Evolutionary conservation across 1,284 basidiomycete genomes (phyloP), one percentile per base, ranked within the genome.

Genomic region (Moesziomyces parantarcticus): DNA sequence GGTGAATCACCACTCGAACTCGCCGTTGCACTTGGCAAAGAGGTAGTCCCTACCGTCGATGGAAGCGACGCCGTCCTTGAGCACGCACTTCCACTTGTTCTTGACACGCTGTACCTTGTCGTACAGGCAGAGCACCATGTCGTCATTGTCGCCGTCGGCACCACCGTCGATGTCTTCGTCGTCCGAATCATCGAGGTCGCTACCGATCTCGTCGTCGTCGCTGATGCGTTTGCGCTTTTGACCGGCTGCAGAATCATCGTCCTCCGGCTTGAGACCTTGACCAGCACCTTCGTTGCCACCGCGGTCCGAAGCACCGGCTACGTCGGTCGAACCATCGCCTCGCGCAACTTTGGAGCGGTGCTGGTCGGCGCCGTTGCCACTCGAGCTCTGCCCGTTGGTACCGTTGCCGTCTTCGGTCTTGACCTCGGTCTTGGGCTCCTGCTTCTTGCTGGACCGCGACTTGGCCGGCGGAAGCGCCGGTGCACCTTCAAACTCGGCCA

Each of bases 1-100:
- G 36, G 21, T 18, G 34, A 13, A 42, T 42, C 51, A 78, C 76
- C 76, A 78, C 44, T 78, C 76, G 25, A 78, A 72, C 42, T 78
- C 76, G 58, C 75, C 85, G 43, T 84, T 95, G 86, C 96, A 98
- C 85, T 97, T 97, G 61, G 92, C 89, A 84, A 99, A 99, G 26
- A 99, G 88, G 85, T 99, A 99, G 83, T 99, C 97, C 77, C 92
- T 92, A 25, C 96, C 95, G 76, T 97, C 96, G 75, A 98, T 90
- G 79, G 95, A 93, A 58, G 98, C 93, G 89, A 99, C 94, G 16
- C 97, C 97, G 79, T 99, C 97, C 86, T 97, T 97, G 66, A 99
- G 89, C n/a, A 94, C 91, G 65, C 95, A 97, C 87, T 99, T 99
- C 97, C 97, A 99, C 87, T 98, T 99, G 88, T 98, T 99, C 87